These are phyloP conservation scores for Jackrogersella multiformis DNA, from an alignment of 495 filamentous ascomycete genomes.

Conservation along the genomic window DNA sequence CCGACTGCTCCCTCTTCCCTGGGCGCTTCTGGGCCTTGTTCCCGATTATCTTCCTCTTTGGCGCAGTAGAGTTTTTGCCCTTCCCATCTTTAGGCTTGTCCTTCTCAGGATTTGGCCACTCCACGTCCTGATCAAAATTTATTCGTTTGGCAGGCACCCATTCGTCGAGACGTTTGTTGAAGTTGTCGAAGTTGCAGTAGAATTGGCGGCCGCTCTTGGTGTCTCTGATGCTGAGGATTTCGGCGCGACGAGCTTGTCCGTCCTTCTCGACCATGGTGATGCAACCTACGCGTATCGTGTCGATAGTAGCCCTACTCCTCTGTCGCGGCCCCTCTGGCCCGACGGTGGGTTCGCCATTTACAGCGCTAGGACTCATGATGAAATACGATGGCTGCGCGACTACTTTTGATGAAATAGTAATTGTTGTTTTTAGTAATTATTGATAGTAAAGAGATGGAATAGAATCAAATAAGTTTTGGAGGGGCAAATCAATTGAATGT, in stretches of 20 bases:
- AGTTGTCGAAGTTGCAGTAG: conserved; percentile 98
- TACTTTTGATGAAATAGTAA: conserved; percentile 36
- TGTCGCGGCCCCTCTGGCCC: conserved; percentile 64
- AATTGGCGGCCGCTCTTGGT: conserved; percentile 85
- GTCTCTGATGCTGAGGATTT: conserved; percentile 88
- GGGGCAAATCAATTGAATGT: conserved; percentile 33
- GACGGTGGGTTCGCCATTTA: conserved; percentile 54
- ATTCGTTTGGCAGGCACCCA: conserved; percentile 86
- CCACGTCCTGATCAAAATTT: conserved; percentile 72
- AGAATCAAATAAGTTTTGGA: conserved; percentile 24
- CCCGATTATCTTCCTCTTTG: conserved; percentile 57
- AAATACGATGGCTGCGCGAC: conserved; percentile 24
- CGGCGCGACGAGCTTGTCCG: conserved; percentile 86
- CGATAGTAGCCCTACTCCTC: conserved; percentile 80
- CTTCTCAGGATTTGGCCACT: conserved; percentile 67
- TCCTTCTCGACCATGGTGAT: conserved; percentile 66
- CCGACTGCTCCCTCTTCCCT: conserved; percentile 58
- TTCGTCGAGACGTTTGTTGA: conserved; percentile 99
- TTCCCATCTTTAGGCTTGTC: conserved; percentile 64
- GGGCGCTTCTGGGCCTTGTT: conserved; percentile 67
- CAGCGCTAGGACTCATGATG: conserved; percentile 55
- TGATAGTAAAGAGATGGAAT: conserved; percentile 9
- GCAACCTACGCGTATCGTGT: conserved; percentile 69
- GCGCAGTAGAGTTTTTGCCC: conserved; percentile 53
- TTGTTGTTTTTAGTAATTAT: no score